Conservation (phyloP, 345 rosid species). For the Bretschneidera sinensis region DNA sequence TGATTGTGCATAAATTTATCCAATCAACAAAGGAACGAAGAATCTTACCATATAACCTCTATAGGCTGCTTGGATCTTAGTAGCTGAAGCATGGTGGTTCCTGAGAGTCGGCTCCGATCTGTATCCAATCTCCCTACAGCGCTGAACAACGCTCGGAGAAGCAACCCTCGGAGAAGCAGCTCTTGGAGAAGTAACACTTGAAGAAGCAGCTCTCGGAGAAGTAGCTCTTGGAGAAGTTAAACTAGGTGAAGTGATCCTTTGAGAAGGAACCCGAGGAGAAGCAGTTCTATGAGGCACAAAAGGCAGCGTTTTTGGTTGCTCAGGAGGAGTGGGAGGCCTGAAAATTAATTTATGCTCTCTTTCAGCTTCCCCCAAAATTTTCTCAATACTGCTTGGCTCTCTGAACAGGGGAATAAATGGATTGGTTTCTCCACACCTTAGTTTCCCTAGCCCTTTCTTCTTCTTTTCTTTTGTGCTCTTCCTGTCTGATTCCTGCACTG, state of each 20-base stretch:
- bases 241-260: constrained; percentile 45
- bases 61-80: constrained; percentile 81
- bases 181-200: constrained; percentile 46
- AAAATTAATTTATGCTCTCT: constrained; percentile 65
- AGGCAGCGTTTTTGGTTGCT: constrained; percentile 43
- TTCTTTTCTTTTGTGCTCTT: constrained; percentile 59
- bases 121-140: constrained; percentile 39
- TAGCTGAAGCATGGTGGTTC: constrained; percentile 60
- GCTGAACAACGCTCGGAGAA: constrained; percentile 37
- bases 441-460: constrained; percentile 57
- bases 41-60: constrained; percentile 77
- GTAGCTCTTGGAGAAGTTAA: constrained; percentile 30
- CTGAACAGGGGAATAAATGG: constrained; percentile 79
- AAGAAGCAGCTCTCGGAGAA: constrained; percentile 54
- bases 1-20: not conserved
- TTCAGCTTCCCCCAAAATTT: constrained; percentile 91
- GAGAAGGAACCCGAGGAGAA: constrained; percentile 50
- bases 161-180: constrained; percentile 41
- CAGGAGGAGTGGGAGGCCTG: constrained; percentile 66
- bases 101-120: constrained; percentile 66
- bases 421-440: constrained; percentile 61
- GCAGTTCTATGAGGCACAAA: constrained; percentile 43
- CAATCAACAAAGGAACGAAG: not conserved
- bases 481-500: constrained; percentile 50
- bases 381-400: constrained; percentile 88